Percentiles rank a stretch among this genome's conserved stretches.
Conservation (phyloP, 2,329 filamentous ascomycete species). For the Coniosporium tulheliwenetii region DNA sequence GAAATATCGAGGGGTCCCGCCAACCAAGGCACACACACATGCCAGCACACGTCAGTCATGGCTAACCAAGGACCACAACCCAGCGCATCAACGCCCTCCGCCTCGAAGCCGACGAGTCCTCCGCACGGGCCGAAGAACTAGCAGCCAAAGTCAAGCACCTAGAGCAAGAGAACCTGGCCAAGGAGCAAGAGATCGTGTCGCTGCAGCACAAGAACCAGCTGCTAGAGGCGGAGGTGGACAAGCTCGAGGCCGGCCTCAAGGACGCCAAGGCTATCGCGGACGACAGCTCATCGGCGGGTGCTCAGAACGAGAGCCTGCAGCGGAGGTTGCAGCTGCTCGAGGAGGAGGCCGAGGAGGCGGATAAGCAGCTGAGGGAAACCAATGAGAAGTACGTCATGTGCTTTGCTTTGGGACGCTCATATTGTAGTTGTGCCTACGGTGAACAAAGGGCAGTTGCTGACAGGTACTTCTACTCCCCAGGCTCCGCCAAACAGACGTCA, state of each 20-base stretch:
- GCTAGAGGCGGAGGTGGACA: slow-evolving; percentile 82
- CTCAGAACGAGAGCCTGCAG: slow-evolving; percentile 82
- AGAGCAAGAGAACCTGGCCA: slow-evolving; percentile 87
- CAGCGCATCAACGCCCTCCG: slow-evolving; percentile 95
- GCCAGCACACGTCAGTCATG: too few relatives aligned
- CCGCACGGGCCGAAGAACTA: slow-evolving; percentile 72
- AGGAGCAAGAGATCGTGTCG: slow-evolving; percentile 97
- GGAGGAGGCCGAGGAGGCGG: slow-evolving; percentile 92
- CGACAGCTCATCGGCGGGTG: slow-evolving; percentile 67
- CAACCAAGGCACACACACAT: too few relatives aligned
- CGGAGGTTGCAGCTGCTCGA: slow-evolving; percentile 90
- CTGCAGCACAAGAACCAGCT: slow-evolving; percentile 89
- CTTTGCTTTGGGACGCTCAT: neutral
- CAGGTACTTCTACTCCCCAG: slow-evolving; percentile 32
- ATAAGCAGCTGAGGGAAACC: slow-evolving; percentile 89
- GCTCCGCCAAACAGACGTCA: slow-evolving; percentile 97
- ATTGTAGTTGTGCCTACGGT: slow-evolving; percentile 2
- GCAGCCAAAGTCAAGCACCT: slow-evolving; percentile 74
- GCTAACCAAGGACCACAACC: slow-evolving; percentile 3
- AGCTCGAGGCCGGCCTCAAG: slow-evolving; percentile 70
- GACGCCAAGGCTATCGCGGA: slow-evolving; percentile 77
- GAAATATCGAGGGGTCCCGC: too few relatives aligned
- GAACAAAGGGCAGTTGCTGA: slow-evolving; percentile 1
- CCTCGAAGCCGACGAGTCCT: slow-evolving; percentile 77
- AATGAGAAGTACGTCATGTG: slow-evolving; percentile 78